phyloP scores from a whole-genome alignment of 345 rosid genomes.

The Anacardium occidentale region DNA sequence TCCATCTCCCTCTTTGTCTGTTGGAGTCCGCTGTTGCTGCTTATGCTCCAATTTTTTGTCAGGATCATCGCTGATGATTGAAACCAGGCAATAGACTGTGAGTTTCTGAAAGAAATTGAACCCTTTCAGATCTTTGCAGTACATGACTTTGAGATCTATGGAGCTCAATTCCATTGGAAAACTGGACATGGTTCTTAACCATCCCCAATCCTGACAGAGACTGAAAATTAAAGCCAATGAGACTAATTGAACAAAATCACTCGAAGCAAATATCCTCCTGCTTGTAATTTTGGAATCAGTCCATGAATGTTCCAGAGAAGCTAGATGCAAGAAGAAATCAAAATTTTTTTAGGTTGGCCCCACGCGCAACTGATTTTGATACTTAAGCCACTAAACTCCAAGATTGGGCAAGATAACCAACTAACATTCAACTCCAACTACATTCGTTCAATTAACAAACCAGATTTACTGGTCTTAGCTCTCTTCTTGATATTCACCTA shows the following conservation, averaged over 20 bases:
- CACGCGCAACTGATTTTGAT: slow-evolving; percentile 8
- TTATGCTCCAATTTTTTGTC: slow-evolving; percentile 25
- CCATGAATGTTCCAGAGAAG: background rate
- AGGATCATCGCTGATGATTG: slow-evolving; percentile 31
- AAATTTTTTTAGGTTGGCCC: background rate
- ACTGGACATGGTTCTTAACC: background rate
- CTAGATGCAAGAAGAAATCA: background rate
- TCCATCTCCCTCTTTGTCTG: slow-evolving; percentile 48
- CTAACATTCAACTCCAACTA: background rate
- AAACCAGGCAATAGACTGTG: slow-evolving; percentile 35
- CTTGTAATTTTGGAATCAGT: background rate
- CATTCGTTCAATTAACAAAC: background rate
- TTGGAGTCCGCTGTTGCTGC: slow-evolving; percentile 39
- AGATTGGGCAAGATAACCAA: background rate
- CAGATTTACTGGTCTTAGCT: background rate
- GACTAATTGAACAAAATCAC: background rate
- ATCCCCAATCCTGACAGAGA: background rate
- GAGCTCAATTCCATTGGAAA: slow-evolving; percentile 30
- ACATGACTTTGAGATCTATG: slow-evolving; percentile 40
- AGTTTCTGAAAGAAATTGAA: slow-evolving; percentile 68
- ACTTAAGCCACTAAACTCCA: background rate
- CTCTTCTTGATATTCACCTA: background rate
- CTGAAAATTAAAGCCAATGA: background rate
- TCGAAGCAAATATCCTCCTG: background rate
- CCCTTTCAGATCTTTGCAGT: slow-evolving; percentile 41